Evolutionary conservation across 1,284 basidiomycete genomes (phyloP).

Genomic region (Rhodofomes roseus): DNA sequence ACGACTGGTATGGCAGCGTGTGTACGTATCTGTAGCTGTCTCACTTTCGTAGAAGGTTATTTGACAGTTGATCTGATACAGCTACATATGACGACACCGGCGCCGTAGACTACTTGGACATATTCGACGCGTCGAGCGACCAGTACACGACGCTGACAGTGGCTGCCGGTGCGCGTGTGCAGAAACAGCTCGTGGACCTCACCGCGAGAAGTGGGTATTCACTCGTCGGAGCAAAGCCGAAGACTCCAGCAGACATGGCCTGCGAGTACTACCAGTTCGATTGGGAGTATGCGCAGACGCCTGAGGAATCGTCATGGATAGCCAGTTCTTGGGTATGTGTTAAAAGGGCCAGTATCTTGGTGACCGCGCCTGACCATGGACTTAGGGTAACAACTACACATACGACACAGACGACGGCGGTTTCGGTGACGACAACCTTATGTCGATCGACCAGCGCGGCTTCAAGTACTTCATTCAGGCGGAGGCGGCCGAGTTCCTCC

Average conservation of each 20-base stretch:
- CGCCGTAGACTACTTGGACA: constrained; percentile 41
- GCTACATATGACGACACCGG: constrained; percentile 52
- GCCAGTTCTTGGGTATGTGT: constrained; percentile 53
- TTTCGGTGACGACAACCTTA: constrained; percentile 51
- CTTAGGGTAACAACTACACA: constrained; percentile 63
- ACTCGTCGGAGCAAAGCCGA: constrained; percentile 40
- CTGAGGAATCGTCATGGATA: constrained; percentile 59
- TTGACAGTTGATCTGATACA: constrained; percentile 17
- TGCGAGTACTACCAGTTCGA: constrained; percentile 56
- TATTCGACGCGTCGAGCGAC: constrained; percentile 39
- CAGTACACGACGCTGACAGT: constrained; percentile 39
- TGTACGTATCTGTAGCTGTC: constrained; percentile 30
- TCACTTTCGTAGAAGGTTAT: background rate
- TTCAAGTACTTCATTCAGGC: constrained; percentile 52
- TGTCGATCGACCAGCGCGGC: constrained; percentile 58
- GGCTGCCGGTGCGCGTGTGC: constrained; percentile 26
- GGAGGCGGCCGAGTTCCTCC: constrained; percentile 52
- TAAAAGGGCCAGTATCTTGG: background rate
- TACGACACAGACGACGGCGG: constrained; percentile 50
- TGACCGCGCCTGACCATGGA: background rate
- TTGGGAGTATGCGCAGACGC: constrained; percentile 53
- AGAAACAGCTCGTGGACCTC: constrained; percentile 38
- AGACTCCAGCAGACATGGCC: constrained; percentile 42
- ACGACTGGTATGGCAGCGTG: constrained; percentile 44
- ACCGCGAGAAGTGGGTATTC: constrained; percentile 48